Evolutionary conservation across 2,329 filamentous ascomycete genomes (phyloP).

Genomic region (Colletotrichum euphorbiae): DNA sequence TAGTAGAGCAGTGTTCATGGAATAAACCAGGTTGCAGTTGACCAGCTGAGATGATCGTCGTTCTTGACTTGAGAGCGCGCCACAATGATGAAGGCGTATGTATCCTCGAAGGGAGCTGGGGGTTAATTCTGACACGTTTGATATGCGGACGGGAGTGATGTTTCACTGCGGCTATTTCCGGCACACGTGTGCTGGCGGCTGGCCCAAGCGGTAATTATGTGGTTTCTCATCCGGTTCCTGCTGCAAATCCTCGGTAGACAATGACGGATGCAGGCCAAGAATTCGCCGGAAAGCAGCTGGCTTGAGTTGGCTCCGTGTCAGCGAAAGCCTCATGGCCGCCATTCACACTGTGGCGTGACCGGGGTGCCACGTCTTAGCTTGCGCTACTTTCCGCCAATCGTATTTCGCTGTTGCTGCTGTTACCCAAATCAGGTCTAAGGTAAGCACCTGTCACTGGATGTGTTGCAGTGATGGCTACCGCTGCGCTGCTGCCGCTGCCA

Average conservation of each 20-base stretch:
- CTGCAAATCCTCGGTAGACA: conserved; percentile 11
- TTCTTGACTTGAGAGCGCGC: no score
- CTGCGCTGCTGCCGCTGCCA: no score
- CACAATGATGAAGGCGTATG: no score
- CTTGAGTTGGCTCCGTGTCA: conserved; percentile 4
- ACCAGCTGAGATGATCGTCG: no score
- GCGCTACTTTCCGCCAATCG: neutral
- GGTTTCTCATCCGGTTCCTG: no score
- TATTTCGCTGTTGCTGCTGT: neutral
- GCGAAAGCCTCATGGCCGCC: neutral
- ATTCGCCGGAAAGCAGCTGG: no score
- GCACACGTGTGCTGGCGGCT: neutral
- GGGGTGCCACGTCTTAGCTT: neutral
- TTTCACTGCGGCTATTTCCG: conserved; percentile 5
- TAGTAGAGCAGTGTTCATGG: neutral
- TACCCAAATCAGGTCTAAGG: neutral
- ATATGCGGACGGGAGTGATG: neutral
- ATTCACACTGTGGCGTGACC: conserved; percentile 3
- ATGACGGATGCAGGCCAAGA: neutral
- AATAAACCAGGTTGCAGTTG: neutral
- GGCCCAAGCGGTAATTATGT: no score
- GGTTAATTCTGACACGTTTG: neutral
- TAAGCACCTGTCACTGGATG: neutral
- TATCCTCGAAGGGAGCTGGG: no score
- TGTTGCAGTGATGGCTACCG: neutral